Evolutionary conservation across 2,329 filamentous ascomycete genomes (phyloP), one percentile per base, ranked within the genome.

Genomic region (Epichloe glyceriae): DNA sequence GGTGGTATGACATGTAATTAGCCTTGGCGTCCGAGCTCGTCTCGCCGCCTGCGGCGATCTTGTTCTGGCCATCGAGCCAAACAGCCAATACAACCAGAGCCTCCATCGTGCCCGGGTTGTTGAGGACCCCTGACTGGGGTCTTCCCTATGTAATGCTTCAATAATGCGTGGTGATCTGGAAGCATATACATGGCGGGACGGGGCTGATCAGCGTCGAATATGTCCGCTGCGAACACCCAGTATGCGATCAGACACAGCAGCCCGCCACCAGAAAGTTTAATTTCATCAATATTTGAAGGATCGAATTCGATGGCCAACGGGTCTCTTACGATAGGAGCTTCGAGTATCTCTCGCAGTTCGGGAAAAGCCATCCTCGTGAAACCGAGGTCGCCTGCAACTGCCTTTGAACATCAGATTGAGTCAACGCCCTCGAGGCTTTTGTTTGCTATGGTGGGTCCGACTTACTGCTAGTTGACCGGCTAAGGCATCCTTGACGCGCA

Each of bases 391-490:
- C 79, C 73, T 15, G 83, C 77, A 49, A 88, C 70, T 17, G 83
- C 80, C 70, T 82, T 51, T 22, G 17, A n/a, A 6, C 30, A 7
- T 35, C 20, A n/a, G 22, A 22, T 50, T 50, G 22, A 39, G 26
- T 12, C 11, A 17, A 11, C 2, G 33, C 6, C 6, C 2, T 17
- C 15, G 6, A 8, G 8, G 5, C 42, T 41, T 30, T 17, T 37
- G 22, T 3, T 30, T 14, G 2, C 26, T 3, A 15, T 37, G 20
- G 4, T 33, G 30, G 17, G 20, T 26, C 14, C 5, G 3, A 30
- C 77, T 64, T 67, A 83, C 80, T 55, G 82, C 82, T 22, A 90
- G 67, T 60, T 89, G 82, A 0, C 86, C 85, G n/a, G 87, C 74
- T 45, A 85, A 75, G 6, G 78, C 76, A 54, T 86, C 80, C 52